Base-by-base conservation (phyloP, 768 basidiomycete species). In the Lenzites betulinus region DNA sequence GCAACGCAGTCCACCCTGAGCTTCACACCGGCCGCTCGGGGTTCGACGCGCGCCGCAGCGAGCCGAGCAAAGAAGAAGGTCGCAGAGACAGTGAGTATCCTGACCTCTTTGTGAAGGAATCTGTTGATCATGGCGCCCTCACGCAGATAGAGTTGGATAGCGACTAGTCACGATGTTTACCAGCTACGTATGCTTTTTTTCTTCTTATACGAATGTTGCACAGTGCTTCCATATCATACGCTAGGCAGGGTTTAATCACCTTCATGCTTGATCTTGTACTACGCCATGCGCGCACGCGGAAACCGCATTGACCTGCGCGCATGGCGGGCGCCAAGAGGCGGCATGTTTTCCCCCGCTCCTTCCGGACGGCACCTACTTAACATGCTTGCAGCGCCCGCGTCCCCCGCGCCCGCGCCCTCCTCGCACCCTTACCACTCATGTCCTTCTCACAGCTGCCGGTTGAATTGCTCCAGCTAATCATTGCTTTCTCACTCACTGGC, bases 1-100 rank as follows among this genome's bases (percentile, higher is more conserved):
- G 48, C 74, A 8, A 83, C 79, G 56, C 88, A 89, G 70, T 60
- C 79, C 1, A 87, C 84, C 43, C 71, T 92, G 54, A 82, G 74
- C 36, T 92, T 92, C 62, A 82, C 85, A 0, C 85, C 89, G 11
- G 78, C 80, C 30, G 81, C 69, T 7, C 76, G 86, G 8, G 71
- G 66, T 35, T 81, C 85, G 16, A 83, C 85, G 1, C 74, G 90
- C 53, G 81, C 88, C 0, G 90, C 91, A 15, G 90, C 91, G 7
- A 78, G 84, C 18, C 85, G 78, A 66, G 88, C 91, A 11, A 83
- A 79, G 66, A 81, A 82, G 43, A 90, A 76, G 73, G 82, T 89
- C 73, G 81, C 83, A 3, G 75, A 67, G 38, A 70, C 71, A 54
- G 80, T 82, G 51, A 60, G 35, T 44, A 7, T 15, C 30, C n/a